Evolutionary conservation across 345 rosid species (phyloP), one percentile per base, ranked within the genome.

Genomic region (Conringia planisiliqua): DNA sequence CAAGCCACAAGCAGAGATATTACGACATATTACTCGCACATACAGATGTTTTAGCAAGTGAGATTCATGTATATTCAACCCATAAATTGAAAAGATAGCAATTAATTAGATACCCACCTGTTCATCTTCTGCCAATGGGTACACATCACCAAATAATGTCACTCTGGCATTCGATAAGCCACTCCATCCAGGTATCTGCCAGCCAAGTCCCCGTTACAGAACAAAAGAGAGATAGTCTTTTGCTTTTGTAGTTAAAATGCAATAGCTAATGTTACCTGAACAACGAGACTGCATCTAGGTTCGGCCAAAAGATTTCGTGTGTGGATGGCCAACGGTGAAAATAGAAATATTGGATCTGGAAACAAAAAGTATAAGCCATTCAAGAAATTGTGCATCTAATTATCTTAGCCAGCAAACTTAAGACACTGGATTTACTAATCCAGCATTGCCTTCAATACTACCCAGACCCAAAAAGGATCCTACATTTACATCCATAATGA

Each of bases 121-220:
- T 80, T 92, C 90, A 71, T 87, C 76, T 77, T 88, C 89, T 14
- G 91, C 85, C 77, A 95, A 92, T 29, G 98, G 99, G 83, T 85
- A 81, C 18, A 92, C 88, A 80, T 95, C 98, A n/a, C 99, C 99
- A 82, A 95, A 95, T 29, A 95, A 83, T 58, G 99, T 92, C 68
- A 92, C 99, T 63, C 99, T 89, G 40, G 99, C 99, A 78, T 92
- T 95, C 24, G 98, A 95, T 79, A 95, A 89, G 87, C 98, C 85
- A 80, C 96, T 95, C 98, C 98, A 90, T 57, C 98, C 98, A 10
- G 98, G 99, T 61, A 95, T 87, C 99, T 95, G 78, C 32, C 69
- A 80, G 22, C 3, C 51, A 80, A 79, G 70, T 55, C 65, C 39
- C 61, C 17, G 55, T 77, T 40, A 56, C 56, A 72, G 42, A 54